A percentile compares a stretch with the other conserved stretches of the same genome.
phyloP scores from a whole-genome alignment of 2,329 filamentous ascomycete species.

The Chaetothyriales sp. region DNA sequence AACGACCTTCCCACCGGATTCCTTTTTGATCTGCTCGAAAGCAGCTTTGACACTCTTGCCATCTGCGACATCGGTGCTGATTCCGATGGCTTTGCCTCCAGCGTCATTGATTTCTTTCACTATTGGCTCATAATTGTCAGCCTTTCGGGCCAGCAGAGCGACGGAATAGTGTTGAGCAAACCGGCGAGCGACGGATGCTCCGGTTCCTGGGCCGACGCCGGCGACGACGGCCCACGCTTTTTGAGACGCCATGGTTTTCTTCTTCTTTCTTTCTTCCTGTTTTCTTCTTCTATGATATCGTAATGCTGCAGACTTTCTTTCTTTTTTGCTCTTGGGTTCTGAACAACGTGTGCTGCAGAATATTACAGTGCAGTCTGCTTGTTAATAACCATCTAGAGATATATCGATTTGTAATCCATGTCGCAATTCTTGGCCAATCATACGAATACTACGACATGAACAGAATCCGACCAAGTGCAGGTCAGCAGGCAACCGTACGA shows the following conservation, averaged over 20 bases:
- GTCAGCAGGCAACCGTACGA: too few relatives aligned
- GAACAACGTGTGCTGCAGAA: neutral
- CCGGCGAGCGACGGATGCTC: slow-evolving; percentile 43
- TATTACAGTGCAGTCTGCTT: neutral
- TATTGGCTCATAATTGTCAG: slow-evolving; percentile 39
- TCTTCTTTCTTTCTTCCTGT: neutral
- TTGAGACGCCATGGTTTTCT: slow-evolving; percentile 12
- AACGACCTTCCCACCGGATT: slow-evolving; percentile 34
- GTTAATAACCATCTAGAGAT: neutral
- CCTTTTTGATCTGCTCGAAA: slow-evolving; percentile 38
- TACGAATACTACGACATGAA: neutral
- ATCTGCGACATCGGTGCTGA: slow-evolving; percentile 44
- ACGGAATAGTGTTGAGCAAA: slow-evolving; percentile 46
- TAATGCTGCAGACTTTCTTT: neutral
- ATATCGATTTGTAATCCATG: neutral
- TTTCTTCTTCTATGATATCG: too few relatives aligned
- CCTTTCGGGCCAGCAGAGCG: slow-evolving; percentile 43
- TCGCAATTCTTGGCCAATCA: neutral
- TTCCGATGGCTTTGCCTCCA: slow-evolving; percentile 45
- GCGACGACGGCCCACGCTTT: slow-evolving; percentile 33
- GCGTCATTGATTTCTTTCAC: slow-evolving; percentile 44
- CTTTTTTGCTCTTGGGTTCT: neutral
- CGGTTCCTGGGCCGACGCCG: slow-evolving; percentile 36
- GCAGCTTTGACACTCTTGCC: slow-evolving; percentile 37
- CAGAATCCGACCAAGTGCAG: too few relatives aligned